phyloP scores from a whole-genome alignment of 2,329 filamentous ascomycete genomes.

The Chrysoporthe austroafricana region DNA sequence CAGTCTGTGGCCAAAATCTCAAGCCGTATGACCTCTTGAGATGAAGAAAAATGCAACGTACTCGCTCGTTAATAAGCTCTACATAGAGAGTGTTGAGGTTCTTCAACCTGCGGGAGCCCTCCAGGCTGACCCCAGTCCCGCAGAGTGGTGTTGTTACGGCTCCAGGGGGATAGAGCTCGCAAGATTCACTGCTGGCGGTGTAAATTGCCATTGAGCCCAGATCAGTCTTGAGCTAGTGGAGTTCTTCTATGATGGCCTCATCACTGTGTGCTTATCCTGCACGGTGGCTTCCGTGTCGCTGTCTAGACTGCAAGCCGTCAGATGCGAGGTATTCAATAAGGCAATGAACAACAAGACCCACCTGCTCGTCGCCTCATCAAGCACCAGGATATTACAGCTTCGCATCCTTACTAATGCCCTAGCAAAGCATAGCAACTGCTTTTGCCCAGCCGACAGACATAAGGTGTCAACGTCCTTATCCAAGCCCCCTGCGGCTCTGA shows the following conservation, averaged over 20 bases:
- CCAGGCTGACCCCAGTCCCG: slow-evolving; percentile 4
- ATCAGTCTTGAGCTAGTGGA: slow-evolving; percentile 10
- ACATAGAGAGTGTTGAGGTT: background rate
- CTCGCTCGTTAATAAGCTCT: background rate
- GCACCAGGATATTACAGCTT: slow-evolving; percentile 31
- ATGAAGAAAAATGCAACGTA: background rate
- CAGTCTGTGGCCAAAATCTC: background rate
- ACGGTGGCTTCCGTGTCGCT: background rate
- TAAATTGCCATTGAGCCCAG: background rate
- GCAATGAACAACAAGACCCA: slow-evolving; percentile 13
- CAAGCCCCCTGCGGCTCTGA: slow-evolving; percentile 24
- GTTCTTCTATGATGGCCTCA: slow-evolving; percentile 4
- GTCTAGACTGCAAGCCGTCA: background rate
- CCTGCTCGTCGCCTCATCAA: slow-evolving; percentile 35
- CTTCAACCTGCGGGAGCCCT: slow-evolving; percentile 1
- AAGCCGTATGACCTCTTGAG: background rate
- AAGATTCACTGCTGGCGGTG: background rate
- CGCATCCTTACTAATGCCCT: slow-evolving; percentile 28
- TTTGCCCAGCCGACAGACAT: slow-evolving; percentile 27
- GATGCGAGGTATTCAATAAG: background rate
- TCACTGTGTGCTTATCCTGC: slow-evolving; percentile 8
- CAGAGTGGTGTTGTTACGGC: slow-evolving; percentile 10
- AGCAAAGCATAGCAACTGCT: slow-evolving; percentile 32
- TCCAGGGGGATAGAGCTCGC: slow-evolving; percentile 4
- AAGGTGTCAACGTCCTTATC: slow-evolving; percentile 18